These are phyloP conservation scores for Agrocybe pediades DNA, from an alignment of 768 basidiomycete species.

Conservation along the genomic window DNA sequence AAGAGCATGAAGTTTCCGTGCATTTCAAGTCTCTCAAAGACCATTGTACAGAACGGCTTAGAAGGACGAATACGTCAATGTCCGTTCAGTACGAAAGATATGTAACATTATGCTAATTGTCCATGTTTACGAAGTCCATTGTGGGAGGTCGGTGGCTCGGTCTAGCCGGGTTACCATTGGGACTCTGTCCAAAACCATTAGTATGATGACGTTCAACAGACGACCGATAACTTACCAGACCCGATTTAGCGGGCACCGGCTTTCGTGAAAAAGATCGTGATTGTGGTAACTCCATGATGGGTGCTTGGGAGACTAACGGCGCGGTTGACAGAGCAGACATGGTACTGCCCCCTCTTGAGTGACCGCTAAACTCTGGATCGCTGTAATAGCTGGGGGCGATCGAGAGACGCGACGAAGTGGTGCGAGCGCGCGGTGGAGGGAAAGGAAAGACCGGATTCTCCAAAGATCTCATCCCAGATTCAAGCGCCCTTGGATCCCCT, in stretches of 20 bases:
- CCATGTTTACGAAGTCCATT: slow-evolving; percentile 22
- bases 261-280: slow-evolving; percentile 17
- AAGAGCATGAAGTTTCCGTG: not conserved
- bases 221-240: slow-evolving; percentile 10
- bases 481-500: slow-evolving; percentile 25
- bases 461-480: slow-evolving; percentile 23
- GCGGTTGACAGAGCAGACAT: slow-evolving; percentile 24
- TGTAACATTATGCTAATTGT: slow-evolving; percentile 4
- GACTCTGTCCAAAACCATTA: slow-evolving; percentile 14
- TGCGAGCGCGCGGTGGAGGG: slow-evolving; percentile 18
- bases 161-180: slow-evolving; percentile 24
- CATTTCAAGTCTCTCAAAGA: not conserved
- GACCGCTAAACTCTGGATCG: slow-evolving; percentile 24
- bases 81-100: not conserved
- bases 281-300: slow-evolving; percentile 15
- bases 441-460: slow-evolving; percentile 27
- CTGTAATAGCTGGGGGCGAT: slow-evolving; percentile 43
- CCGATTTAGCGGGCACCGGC: slow-evolving; percentile 18
- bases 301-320: slow-evolving; percentile 27
- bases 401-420: slow-evolving; percentile 26
- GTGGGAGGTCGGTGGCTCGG: slow-evolving; percentile 32
- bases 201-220: not conserved
- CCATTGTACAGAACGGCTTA: not conserved
- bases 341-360: slow-evolving; percentile 22
- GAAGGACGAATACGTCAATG: not conserved